Percentiles rank a stretch among this genome's conserved stretches.
Conservation (phyloP, 2,329 filamentous ascomycete genomes). For the Penicillium palitans region DNA sequence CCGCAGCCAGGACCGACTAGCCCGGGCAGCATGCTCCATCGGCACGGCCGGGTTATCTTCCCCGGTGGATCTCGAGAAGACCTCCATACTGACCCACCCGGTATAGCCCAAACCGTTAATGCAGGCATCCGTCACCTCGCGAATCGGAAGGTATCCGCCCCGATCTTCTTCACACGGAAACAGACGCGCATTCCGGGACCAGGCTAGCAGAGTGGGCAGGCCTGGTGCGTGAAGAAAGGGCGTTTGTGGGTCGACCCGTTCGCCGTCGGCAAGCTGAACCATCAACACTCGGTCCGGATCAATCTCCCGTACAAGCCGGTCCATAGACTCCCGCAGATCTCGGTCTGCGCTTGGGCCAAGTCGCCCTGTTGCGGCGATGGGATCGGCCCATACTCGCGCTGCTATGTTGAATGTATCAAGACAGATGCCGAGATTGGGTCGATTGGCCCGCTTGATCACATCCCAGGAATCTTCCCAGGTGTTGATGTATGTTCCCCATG, state of each 20-base stretch:
- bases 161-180: constrained; percentile 63
- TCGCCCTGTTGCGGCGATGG: constrained; percentile 53
- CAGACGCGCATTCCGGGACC: constrained; percentile 71
- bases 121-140: constrained; percentile 60
- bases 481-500: constrained; percentile 68
- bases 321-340: constrained; percentile 56
- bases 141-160: constrained; percentile 67
- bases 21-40: constrained; percentile 55
- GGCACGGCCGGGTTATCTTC: constrained; percentile 55
- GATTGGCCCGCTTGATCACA: constrained; percentile 62
- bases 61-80: constrained; percentile 62
- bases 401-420: constrained; percentile 78
- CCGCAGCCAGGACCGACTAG: constrained; percentile 21
- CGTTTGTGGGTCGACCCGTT: constrained; percentile 59
- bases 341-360: constrained; percentile 53
- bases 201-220: constrained; percentile 67
- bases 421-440: constrained; percentile 72
- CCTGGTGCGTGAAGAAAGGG: constrained; percentile 54
- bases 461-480: constrained; percentile 73
- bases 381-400: constrained; percentile 69
- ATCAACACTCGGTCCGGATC: constrained; percentile 68
- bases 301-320: constrained; percentile 55
- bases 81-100: constrained; percentile 70
- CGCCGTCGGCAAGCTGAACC: constrained; percentile 73
- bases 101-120: constrained; percentile 61